Evolutionary conservation across 2,329 filamentous ascomycete species (phyloP).

Genomic region (Raffaelea deltoideospora): DNA sequence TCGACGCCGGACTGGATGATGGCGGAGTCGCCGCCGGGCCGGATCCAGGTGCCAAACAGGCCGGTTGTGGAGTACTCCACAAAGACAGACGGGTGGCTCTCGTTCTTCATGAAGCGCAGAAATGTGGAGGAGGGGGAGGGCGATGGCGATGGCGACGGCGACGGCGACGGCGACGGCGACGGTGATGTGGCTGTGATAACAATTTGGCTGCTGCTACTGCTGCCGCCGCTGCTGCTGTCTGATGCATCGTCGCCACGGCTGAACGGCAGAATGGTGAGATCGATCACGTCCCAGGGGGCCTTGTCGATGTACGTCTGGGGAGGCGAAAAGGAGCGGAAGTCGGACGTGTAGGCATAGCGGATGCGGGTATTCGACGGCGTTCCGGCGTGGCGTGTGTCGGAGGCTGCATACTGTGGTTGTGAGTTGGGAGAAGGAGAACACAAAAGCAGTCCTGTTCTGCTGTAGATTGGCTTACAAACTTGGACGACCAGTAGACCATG

Average conservation of each 20-base stretch:
- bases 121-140: too few species aligned
- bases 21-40: conserved; percentile 26
- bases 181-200: background rate
- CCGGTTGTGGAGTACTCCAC: conserved; percentile 31
- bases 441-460: background rate
- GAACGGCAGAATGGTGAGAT: conserved; percentile 40
- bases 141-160: too few species aligned
- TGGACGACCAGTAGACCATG: conserved; percentile 30
- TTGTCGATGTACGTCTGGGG: conserved; percentile 35
- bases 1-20: conserved; percentile 27
- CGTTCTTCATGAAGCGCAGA: conserved; percentile 40
- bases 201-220: background rate
- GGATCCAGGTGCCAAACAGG: conserved; percentile 35
- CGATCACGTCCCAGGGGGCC: conserved; percentile 31
- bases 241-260: too few species aligned
- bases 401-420: conserved; percentile 24
- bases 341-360: conserved; percentile 37
- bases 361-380: conserved; percentile 27
- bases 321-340: conserved; percentile 35
- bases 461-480: conserved; percentile 25
- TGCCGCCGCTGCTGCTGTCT: conserved; percentile 9
- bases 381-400: conserved; percentile 33
- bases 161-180: too few species aligned
- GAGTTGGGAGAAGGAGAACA: background rate
- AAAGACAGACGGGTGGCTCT: conserved; percentile 34